Base-by-base conservation (phyloP, 805 yeast species). In the Brettanomyces custersianus region DNA sequence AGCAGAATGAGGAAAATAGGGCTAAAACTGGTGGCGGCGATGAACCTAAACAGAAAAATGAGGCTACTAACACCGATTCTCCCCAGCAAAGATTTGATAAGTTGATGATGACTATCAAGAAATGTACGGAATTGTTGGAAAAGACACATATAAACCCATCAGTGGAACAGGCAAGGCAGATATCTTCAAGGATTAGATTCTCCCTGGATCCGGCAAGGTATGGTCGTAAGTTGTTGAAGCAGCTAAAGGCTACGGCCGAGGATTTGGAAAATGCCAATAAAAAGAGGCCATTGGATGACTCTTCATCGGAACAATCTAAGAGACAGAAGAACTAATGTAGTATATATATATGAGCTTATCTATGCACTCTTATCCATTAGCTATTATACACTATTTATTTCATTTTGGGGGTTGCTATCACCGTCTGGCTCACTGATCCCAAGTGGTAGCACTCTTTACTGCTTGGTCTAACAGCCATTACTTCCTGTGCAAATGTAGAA, bases 401-500 rank as follows among this genome's bases (percentile, higher is more conserved):
- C n/a, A 34, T 4, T 26, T 16, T 63, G 3, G 87, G 87, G 1
- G 78, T 69, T 2, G 71, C 74, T 2, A 80, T 72, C 25, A 78
- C 53, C 50, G 77, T 76, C 20, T 72, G 71, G 16, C 64, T 61
- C 1, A 80, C 55, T 35, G 63, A 69, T 4, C 88, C 88, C 39
- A 80, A 45, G 27, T 66, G 58, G 34, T 61, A 63, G 6, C 72
- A 70, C 10, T 57, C 49, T 17, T 65, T 60, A 5, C 64, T 59
- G 4, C 61, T 66, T 6, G 51, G 49, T 21, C 58, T 53, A 6
- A 66, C 58, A 1, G 58, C 57, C 11, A 80, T 74, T 8, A 84
- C 64, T 40, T 85, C 90, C 54, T 90, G 96, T 20, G 81, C 59
- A 42, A 86, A 78, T 4, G 72, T 66, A 5, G 82, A 56, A 10